Evolutionary conservation across 805 yeast species (phyloP).

Genomic region (Candida verbasci): DNA sequence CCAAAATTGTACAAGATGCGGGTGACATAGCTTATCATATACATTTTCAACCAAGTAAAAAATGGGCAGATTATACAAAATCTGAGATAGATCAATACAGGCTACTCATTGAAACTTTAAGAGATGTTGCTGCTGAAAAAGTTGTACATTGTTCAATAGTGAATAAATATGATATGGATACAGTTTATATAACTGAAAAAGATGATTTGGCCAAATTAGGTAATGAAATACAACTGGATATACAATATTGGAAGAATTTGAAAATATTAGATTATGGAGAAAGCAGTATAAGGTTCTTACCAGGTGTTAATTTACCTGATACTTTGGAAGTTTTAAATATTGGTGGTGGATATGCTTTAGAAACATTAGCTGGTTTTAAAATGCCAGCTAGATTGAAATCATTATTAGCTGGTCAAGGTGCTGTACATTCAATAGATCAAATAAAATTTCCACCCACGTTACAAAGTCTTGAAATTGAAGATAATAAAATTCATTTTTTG

Average conservation of each 20-base stretch:
- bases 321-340: constrained; percentile 32
- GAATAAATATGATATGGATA: constrained; percentile 30
- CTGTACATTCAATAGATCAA: constrained; percentile 31
- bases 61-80: constrained; percentile 28
- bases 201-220: constrained; percentile 28
- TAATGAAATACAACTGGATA: constrained; percentile 34
- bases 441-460: constrained; percentile 30
- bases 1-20: constrained; percentile 12
- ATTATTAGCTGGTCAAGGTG: constrained; percentile 31
- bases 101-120: constrained; percentile 19
- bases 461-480: constrained; percentile 28
- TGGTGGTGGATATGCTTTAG: constrained; percentile 37
- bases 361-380: constrained; percentile 35
- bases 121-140: constrained; percentile 19
- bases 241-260: constrained; percentile 30
- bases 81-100: constrained; percentile 21
- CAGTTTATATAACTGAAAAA: constrained; percentile 30
- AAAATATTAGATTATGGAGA: constrained; percentile 33
- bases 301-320: constrained; percentile 38
- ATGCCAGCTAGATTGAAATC: constrained; percentile 28
- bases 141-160: constrained; percentile 37
- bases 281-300: constrained; percentile 32
- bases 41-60: constrained; percentile 25
- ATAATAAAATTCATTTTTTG: constrained; percentile 35
- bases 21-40: constrained; percentile 31